Base-by-base conservation (phyloP, 2,329 filamentous ascomycete genomes). In the Delphinella strobiligena region DNA sequence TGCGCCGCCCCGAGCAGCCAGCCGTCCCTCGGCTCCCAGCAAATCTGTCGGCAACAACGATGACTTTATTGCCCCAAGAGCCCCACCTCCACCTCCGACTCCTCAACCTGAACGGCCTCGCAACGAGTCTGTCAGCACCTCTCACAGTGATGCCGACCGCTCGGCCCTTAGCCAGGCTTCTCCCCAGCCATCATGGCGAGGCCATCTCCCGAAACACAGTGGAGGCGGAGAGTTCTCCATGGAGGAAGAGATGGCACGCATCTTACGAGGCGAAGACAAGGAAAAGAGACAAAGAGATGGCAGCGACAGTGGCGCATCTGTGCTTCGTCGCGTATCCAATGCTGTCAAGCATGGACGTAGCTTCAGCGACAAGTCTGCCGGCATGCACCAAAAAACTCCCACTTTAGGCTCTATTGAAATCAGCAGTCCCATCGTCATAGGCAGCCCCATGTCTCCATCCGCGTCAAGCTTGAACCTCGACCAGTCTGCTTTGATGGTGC, bases 221-320 rank as follows among this genome's bases (percentile, higher is more conserved):
- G 72, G 75, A 32, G 85, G 84, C 38, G 85, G 80, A 40, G 87
- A 93, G 48, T 91, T 95, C 54, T 91, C 82, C 44, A 78, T 94
- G 80, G 89, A 96, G 48, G 88, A 95, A 59, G 91, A 96, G 55
- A 86, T 95, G 76, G 82, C 84, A 39, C 80, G 88, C 42, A 89
- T 95, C 42, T 69, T 94, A 44, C 82, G 78, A 31, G 79, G 76
- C 15, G 85, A 89, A 44, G 83, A 87, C 55, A 55, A 58, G 17
- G 40, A 43, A 47, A n/a, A n/a, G n/a, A n/a, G n/a, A n/a, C n/a
- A n/a, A 61, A 51, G 69, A 72, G 32, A 49, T 47, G 58, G 61
- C 12, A 61, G 32, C 32, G 44, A 36, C 51, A 45, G 55, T 57
- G 40, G 57, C 49, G 44, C 84, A 18, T 89, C 84, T 1, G 82